Base-by-base conservation (phyloP, 164 flowering plant species). In the Vitis cinerea region DNA sequence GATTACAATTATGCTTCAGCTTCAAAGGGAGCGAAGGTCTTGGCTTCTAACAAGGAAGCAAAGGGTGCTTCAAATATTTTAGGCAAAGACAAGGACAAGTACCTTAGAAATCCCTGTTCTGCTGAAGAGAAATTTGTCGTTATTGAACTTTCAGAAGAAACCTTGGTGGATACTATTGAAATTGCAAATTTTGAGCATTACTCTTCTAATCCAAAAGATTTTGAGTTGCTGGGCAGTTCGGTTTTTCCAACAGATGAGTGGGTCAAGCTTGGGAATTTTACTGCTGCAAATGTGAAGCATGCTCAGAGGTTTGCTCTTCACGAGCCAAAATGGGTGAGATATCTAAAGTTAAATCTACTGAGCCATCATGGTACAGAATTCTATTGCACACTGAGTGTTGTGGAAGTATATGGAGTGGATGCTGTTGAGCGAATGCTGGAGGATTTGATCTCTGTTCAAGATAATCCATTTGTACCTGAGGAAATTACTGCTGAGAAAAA, bases 81-180 rank as follows among this genome's bases (percentile, higher is more conserved):
- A 66, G 76, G 82, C 79, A 83, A 84, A 78, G 97, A 96, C 78
- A 89, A 93, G 75, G 99, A 96, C 79, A 93, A 90, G 83, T 96
- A 96, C 75, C 91, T 93, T 15, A 82, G 98, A 9, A 96, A 92
- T 71, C 99, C 99, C 13, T 96, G 99, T 77, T 96, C 99, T 11
- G 90, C 86, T 0, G 98, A 96, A 63, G 93, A 77, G 66, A 96
- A 96, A 68, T 96, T 88, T 86, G 96, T 92, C 50, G 80, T 92
- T 12, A 83, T 96, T 51, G 95, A 96, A 73, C 97, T 96, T 66
- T 93, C 99, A 7, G 99, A 96, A 76, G 99, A 96, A 85, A 96
- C 95, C 23, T 73, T 96, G 64, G 97, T 96, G 13, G 92, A 84
- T 70, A 83, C 94, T 5, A 83, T 96, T 59, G 84, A 84, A 77